phyloP scores from a whole-genome alignment of 805 yeast genomes.

The Wickerhamiella parazyma region DNA sequence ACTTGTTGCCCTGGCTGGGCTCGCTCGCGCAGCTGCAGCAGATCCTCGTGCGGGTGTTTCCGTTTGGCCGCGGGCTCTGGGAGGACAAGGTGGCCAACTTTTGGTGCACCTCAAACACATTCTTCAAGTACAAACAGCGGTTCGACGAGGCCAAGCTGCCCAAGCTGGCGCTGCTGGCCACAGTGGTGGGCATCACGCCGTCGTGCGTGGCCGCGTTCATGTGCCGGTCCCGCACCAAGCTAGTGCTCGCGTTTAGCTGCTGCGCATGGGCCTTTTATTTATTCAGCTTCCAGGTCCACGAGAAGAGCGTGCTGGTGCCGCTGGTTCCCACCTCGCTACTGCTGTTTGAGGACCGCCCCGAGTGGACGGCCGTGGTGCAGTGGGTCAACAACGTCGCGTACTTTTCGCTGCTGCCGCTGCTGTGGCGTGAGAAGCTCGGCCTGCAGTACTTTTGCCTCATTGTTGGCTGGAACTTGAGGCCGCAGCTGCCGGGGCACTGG shows the following conservation, averaged over 20 bases:
- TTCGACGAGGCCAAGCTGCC: slow-evolving; percentile 50
- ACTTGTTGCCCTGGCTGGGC: slow-evolving; percentile 47
- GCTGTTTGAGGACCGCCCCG: slow-evolving; percentile 35
- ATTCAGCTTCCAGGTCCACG: slow-evolving; percentile 93
- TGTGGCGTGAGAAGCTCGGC: slow-evolving; percentile 57
- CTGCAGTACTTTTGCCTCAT: slow-evolving; percentile 58
- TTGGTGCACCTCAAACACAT: slow-evolving; percentile 86
- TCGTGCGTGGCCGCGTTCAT: slow-evolving; percentile 38
- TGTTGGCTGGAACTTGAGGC: slow-evolving; percentile 48
- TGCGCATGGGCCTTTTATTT: slow-evolving; percentile 79
- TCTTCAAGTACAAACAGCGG: slow-evolving; percentile 51
- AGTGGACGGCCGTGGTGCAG: slow-evolving; percentile 38
- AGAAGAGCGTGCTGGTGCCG: slow-evolving; percentile 80
- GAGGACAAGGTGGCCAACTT: slow-evolving; percentile 96
- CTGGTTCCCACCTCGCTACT: slow-evolving; percentile 70
- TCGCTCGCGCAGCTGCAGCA: slow-evolving; percentile 40
- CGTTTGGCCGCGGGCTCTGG: slow-evolving; percentile 84
- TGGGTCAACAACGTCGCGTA: slow-evolving; percentile 81
- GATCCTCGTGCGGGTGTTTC: slow-evolving; percentile 60
- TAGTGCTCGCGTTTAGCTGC: slow-evolving; percentile 65
- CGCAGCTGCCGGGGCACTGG: slow-evolving; percentile 34
- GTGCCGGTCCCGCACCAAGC: slow-evolving; percentile 22
- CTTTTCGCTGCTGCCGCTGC: slow-evolving; percentile 79
- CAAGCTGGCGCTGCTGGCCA: slow-evolving; percentile 30
- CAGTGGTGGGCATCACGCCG: slow-evolving; percentile 38